These are phyloP conservation scores for Penicillium steckii DNA, from an alignment of 495 filamentous ascomycete species.

Conservation along the genomic window DNA sequence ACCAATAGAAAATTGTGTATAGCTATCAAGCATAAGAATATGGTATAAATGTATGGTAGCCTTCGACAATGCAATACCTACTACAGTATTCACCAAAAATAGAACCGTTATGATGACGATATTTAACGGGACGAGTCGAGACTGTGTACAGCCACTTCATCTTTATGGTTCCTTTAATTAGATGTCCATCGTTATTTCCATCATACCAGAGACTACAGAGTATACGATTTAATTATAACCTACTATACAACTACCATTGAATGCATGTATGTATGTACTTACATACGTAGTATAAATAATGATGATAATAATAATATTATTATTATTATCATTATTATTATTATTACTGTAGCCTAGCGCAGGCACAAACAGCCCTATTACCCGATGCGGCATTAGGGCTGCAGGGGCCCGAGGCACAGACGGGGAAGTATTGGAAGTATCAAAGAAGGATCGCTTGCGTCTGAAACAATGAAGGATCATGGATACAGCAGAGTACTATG, in stretches of 20 bases:
- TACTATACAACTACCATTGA: no score
- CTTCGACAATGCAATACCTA: not conserved
- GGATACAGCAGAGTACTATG: no score
- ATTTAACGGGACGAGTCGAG: no score
- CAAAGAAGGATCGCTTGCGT: constrained; percentile 2
- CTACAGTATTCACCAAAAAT: no score
- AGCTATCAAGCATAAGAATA: no score
- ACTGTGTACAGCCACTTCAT: not conserved
- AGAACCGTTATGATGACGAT: no score
- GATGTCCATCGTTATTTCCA: not conserved
- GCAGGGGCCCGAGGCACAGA: constrained; percentile 18
- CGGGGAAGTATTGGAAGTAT: constrained; percentile 7
- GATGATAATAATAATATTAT: not conserved
- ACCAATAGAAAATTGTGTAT: no score
- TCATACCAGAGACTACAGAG: not conserved
- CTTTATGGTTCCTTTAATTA: not conserved
- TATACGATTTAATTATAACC: no score
- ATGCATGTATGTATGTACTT: no score
- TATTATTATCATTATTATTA: not conserved
- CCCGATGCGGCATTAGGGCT: constrained; percentile 27
- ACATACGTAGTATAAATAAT: no score
- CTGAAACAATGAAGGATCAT: not conserved
- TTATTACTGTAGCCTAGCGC: not conserved
- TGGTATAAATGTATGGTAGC: not conserved
- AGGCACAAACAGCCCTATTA: constrained; percentile 23